Conservation (phyloP, 495 filamentous ascomycete genomes). For the Penicillium odoratum region DNA sequence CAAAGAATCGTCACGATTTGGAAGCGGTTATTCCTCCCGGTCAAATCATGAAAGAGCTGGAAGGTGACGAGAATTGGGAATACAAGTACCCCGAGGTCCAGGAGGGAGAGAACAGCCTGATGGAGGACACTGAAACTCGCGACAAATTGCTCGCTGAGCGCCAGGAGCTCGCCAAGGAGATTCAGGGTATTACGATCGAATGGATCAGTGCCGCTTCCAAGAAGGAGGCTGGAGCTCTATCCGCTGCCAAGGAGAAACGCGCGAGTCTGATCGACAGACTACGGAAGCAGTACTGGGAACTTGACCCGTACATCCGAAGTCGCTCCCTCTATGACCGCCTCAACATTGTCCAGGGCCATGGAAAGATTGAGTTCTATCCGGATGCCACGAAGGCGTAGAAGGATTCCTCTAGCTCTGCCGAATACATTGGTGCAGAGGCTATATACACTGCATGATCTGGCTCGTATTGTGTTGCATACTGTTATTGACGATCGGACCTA, state of each 20-base stretch:
- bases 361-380: conserved; percentile 69
- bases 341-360: conserved; percentile 64
- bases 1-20: conserved; percentile 76
- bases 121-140: conserved; percentile 66
- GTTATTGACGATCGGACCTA: background rate
- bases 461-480: background rate
- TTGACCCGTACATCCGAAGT: conserved; percentile 76
- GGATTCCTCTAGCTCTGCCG: conserved; percentile 36
- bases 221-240: conserved; percentile 40
- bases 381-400: conserved; percentile 25
- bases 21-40: conserved; percentile 68
- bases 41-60: conserved; percentile 75
- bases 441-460: background rate
- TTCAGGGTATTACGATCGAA: conserved; percentile 66
- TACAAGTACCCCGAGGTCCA: conserved; percentile 77
- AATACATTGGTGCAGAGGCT: conserved; percentile 11
- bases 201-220: conserved; percentile 61
- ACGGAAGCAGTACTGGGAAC: conserved; percentile 75
- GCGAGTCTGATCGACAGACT: conserved; percentile 62
- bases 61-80: conserved; percentile 78
- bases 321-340: conserved; percentile 73
- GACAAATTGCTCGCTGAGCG: conserved; percentile 61
- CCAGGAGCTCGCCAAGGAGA: conserved; percentile 61
- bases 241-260: conserved; percentile 57
- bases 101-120: conserved; percentile 65